Evolutionary conservation across 192 early-diverging fungal genomes (phyloP), one percentile per base, ranked within the genome.

Genomic region (Thamnidium elegans): DNA sequence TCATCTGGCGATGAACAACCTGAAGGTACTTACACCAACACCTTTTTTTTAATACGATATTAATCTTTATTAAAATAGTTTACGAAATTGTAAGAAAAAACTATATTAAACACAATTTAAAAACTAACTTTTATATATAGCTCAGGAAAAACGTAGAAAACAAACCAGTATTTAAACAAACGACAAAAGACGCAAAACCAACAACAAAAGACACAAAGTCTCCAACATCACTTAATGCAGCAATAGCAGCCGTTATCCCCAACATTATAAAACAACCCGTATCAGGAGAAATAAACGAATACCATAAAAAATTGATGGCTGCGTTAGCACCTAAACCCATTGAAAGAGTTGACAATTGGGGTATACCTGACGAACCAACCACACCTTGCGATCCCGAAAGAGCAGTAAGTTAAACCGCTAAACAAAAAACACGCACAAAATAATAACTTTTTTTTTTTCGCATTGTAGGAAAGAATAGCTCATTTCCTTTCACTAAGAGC

Each of bases 401-500:
- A 2, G 83, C 89, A 74, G 86, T 89, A 79, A 55, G 39, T 34
- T 34, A 54, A 17, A 19, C 20, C 19, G 0, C n/a, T 11, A 45
- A 59, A 8, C 31, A 14, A 46, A 50, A 66, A 31, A 34, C 21
- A 60, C 9, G 15, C 23, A 4, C 42, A 31, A 19, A 50, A 34
- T 10, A 21, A 6, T 52, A 36, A 8, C 59, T 26, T 26, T 26
- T 26, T 26, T 26, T 26, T 26, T 26, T 26, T 26, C 26, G 26
- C 26, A 26, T 26, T 26, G 26, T 62, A 91, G 86, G 85, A 69
- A 15, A 92, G 93, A 69, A 91, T 98, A 23, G 78, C 66, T 39
- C 87, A 90, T 51, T 96, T 89, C 80, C 74, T 86, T 26, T 63
- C 77, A 17, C 75, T 96, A 34, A 84, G 82, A 62, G 65, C 63